Base-by-base conservation (phyloP, 2,329 filamentous ascomycete species). In the Aspergillus glaucus region DNA sequence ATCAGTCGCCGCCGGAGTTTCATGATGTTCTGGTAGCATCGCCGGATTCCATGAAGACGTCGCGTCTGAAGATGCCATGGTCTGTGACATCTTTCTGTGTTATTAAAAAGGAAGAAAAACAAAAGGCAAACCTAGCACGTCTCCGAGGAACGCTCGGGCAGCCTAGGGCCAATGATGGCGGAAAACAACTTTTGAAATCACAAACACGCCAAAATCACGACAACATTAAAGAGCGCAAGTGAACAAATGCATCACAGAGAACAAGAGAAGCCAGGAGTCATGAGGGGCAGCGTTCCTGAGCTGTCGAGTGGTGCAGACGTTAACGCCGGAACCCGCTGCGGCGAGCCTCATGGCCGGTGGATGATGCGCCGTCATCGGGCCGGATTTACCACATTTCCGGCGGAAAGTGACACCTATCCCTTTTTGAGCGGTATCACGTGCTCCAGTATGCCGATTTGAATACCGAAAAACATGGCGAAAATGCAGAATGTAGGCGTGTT, bases 1-100 rank as follows among this genome's bases (percentile, higher is more conserved):
- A 41, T 52, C 47, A 26, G 54, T 51, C 39, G 52, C 45, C 46
- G 47, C 45, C 15, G 53, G 28, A 41, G 45, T 32, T 39, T 55
- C 51, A 46, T 60, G 49, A 39, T 59, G 53, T 21, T 79, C 72
- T 34, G 74, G 72, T 59, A 76, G 68, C 51, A 78, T 63, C 17
- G 79, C 78, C 41, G 79, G 78, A 68, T 82, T 77, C 79, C 79
- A 81, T 17, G 74, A 17, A 12, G 43, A 17, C 3, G 40, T 36
- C 12, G 50, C 50, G 30, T 52, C 49, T 6, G 36, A 30, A 10
- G 44, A 40, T 17, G 55, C 30, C 52, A 53, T 51, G 46, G 49
- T 55, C 49, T 60, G 48, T 44, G 58, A 56, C 60, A 67, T 65
- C 26, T 42, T 55, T 44, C 22, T 32, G 43, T 44, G 37, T 24